These are phyloP conservation scores for Penicillium vulpinum DNA, from an alignment of 2,329 filamentous ascomycete species.

Conservation along the genomic window DNA sequence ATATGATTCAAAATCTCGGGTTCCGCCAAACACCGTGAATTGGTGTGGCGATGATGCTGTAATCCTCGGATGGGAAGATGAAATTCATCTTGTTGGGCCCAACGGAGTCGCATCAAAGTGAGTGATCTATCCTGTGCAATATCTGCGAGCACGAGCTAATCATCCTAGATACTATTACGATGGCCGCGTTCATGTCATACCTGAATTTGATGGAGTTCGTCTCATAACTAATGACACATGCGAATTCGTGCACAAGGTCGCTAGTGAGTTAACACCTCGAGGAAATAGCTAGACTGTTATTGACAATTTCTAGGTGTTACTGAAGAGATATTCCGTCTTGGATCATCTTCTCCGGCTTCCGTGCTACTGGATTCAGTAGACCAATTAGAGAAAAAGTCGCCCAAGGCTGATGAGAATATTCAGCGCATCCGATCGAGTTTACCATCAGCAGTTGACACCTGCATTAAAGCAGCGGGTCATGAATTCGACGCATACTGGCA, in stretches of 20 bases:
- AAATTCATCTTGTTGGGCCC: slow-evolving; percentile 89
- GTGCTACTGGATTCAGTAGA: slow-evolving; percentile 92
- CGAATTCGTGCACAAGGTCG: slow-evolving; percentile 94
- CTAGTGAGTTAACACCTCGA: slow-evolving; percentile 47
- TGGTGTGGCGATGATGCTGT: slow-evolving; percentile 97
- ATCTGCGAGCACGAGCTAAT: slow-evolving; percentile 16
- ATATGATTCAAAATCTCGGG: slow-evolving; percentile 84
- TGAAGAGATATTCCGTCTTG: slow-evolving; percentile 84
- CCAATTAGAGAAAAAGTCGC: slow-evolving; percentile 87
- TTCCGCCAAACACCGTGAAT: slow-evolving; percentile 80
- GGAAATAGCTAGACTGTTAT: not conserved
- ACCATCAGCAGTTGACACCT: slow-evolving; percentile 89
- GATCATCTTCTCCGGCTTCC: slow-evolving; percentile 83
- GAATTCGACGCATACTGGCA: slow-evolving; percentile 92
- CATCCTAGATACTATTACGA: slow-evolving; percentile 78
- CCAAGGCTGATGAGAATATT: slow-evolving; percentile 96
- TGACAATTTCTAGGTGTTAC: slow-evolving; percentile 59
- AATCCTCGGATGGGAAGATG: slow-evolving; percentile 94
- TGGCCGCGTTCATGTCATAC: slow-evolving; percentile 81
- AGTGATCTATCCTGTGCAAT: slow-evolving; percentile 7
- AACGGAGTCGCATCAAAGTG: slow-evolving; percentile 69
- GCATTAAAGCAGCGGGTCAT: slow-evolving; percentile 87
- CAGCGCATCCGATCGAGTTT: slow-evolving; percentile 86
- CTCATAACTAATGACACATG: slow-evolving; percentile 91
- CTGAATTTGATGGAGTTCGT: slow-evolving; percentile 85